These are phyloP conservation scores for Immersiporthe knoxdaviesiana DNA, from an alignment of 2,329 filamentous ascomycete species.

Conservation along the genomic window DNA sequence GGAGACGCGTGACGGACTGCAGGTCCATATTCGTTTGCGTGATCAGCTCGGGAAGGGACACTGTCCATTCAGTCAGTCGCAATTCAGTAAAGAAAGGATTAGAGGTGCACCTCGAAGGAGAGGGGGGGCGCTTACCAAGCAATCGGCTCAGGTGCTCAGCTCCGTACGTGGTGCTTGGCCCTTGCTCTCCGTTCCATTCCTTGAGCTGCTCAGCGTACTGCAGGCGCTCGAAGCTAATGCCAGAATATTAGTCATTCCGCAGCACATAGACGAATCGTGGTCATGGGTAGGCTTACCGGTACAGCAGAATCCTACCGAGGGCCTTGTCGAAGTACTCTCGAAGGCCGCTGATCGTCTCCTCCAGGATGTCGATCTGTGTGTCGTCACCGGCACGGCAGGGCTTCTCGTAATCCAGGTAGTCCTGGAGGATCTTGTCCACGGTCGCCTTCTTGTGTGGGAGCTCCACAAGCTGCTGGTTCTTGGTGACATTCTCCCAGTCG, in stretches of 20 bases:
- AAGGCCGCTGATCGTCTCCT: conserved; percentile 84
- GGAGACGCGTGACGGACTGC: conserved; percentile 83
- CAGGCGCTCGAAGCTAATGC: conserved; percentile 78
- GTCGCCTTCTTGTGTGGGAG: conserved; percentile 73
- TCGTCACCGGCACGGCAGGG: conserved; percentile 67
- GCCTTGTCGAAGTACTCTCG: conserved; percentile 94
- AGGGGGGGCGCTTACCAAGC: conserved; percentile 65
- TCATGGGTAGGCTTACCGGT: conserved; percentile 55
- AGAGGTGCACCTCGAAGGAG: too few species aligned
- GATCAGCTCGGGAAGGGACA: conserved; percentile 87
- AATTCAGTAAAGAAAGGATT: not conserved
- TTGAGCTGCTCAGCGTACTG: conserved; percentile 82
- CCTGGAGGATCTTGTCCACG: conserved; percentile 76
- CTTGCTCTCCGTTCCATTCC: conserved; percentile 64
- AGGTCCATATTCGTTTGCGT: conserved; percentile 98
- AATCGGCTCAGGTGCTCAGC: conserved; percentile 89
- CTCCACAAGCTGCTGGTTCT: conserved; percentile 86
- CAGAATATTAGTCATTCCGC: not conserved
- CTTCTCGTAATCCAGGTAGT: conserved; percentile 75
- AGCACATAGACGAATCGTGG: not conserved
- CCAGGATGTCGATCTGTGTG: conserved; percentile 80
- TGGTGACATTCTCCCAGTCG: conserved; percentile 98
- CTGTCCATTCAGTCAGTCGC: conserved; percentile 49
- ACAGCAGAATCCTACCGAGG: conserved; percentile 85
- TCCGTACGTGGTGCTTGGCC: conserved; percentile 79